Evolutionary conservation across 768 basidiomycete species (phyloP), one percentile per base, ranked within the genome.

Genomic region (Termitomyces sp.): DNA sequence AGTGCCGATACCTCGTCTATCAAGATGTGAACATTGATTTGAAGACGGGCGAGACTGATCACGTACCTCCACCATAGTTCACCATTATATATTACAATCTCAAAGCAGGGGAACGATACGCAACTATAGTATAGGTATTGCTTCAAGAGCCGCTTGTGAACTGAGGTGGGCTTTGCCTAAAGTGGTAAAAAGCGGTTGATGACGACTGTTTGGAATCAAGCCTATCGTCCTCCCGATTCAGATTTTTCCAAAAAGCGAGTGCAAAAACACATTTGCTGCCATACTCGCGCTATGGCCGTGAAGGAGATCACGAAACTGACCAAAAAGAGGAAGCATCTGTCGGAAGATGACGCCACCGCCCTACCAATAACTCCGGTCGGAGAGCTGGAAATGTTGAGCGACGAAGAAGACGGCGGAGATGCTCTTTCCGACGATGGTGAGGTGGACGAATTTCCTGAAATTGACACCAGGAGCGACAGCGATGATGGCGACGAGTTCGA

Each of bases 1-100:
- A 98, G 76, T 30, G 96, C 97, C 35, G 93, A 89, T n/a, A 98
- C 93, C 74, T 98, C 95, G 68, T 98, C 95, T 97, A 57, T 64
- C 19, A 57, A 54, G 30, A 28, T 19, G 49, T 57, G 12, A 46
- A 47, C 42, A 10, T 37, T 57, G 34, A 54, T 55, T 57, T n/a
- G 10, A 45, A 10, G 38, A 22, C 3, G 7, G n/a, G 11, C n/a
- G 11, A 52, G 14, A 34, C 26, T 34, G 4, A 6, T 47, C 26
- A 61, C 86, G 40, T 69, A 88, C 90, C 91, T 75, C 91, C 91
- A 30, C 91, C 91, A 68, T 91, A 91, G 65, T 88, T 87, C 6
- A 91, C 89, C 89, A 91, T 91, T 34, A n/a, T 60, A 28, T 30
- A 40, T 37, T 26, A 40, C 45, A 32, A 43, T 37, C 44, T 26